Evolutionary conservation across 1,139 yeast genomes (phyloP).

Genomic region (Geotrichum citri-aurantii): DNA sequence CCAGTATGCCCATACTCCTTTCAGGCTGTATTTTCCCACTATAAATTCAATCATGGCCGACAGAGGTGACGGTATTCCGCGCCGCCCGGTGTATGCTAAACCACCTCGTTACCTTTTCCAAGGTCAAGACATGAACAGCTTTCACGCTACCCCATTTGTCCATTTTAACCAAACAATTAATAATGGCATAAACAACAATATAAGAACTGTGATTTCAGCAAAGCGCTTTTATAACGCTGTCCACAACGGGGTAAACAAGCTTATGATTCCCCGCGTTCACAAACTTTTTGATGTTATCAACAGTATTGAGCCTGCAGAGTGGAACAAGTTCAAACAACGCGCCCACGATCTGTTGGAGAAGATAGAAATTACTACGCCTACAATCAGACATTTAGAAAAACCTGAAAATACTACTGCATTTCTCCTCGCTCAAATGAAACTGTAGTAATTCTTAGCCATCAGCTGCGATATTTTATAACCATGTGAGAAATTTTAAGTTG

Average conservation of each 20-base stretch:
- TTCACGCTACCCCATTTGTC: constrained; percentile 10
- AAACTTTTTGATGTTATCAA: background rate
- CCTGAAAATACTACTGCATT: background rate
- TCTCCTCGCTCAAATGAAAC: background rate
- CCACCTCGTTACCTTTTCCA: constrained; percentile 11
- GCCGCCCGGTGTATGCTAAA: constrained; percentile 12
- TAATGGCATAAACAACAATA: background rate
- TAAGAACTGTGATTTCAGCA: background rate
- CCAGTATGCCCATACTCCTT: constrained; percentile 1
- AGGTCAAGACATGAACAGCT: constrained; percentile 6
- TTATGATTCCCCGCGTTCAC: background rate
- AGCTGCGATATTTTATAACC: too few species aligned
- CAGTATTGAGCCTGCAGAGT: background rate
- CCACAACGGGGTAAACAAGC: background rate
- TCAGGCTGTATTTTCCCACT: constrained; percentile 7
- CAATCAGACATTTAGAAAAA: background rate
- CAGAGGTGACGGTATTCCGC: constrained; percentile 17
- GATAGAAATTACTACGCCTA: background rate
- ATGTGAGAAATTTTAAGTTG: too few species aligned
- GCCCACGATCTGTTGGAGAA: background rate
- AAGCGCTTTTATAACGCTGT: background rate
- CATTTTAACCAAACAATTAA: background rate
- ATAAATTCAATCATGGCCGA: constrained; percentile 8
- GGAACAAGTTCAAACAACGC: background rate
- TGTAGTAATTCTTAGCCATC: background rate